A percentile compares a stretch with the other conserved stretches of the same genome.
These are phyloP conservation scores for Naganishia sp. DNA, from an alignment of 1,284 basidiomycete species.

Conservation along the genomic window DNA sequence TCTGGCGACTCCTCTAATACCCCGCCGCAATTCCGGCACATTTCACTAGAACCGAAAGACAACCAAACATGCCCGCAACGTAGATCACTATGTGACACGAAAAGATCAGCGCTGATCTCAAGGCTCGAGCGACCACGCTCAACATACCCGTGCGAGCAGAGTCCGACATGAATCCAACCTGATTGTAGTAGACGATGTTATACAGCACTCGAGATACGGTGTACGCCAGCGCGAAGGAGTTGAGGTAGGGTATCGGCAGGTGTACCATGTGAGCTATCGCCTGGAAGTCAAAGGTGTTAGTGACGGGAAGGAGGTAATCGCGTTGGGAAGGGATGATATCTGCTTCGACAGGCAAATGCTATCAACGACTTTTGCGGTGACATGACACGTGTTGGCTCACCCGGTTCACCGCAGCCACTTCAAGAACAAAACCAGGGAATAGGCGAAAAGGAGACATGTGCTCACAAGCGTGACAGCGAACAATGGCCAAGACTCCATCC, in stretches of 20 bases:
- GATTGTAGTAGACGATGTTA: constrained; percentile 28
- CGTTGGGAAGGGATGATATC: not conserved
- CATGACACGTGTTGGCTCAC: no score
- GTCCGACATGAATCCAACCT: constrained; percentile 26
- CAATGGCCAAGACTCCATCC: constrained; percentile 27
- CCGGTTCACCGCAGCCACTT: not conserved
- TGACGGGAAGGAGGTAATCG: not conserved
- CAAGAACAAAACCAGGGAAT: no score
- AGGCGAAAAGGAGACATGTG: not conserved
- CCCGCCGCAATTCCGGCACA: constrained; percentile 24
- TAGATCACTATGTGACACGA: constrained; percentile 9
- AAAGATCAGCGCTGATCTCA: not conserved
- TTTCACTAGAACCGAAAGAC: constrained; percentile 11
- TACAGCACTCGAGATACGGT: constrained; percentile 21
- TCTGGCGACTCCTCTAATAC: not conserved
- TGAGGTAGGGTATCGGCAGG: constrained; percentile 29
- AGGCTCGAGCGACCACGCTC: no score
- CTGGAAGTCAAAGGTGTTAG: not conserved
- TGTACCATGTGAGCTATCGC: constrained; percentile 11
- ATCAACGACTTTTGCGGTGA: not conserved
- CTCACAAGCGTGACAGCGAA: constrained; percentile 24
- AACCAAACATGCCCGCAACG: constrained; percentile 24
- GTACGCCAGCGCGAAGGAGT: constrained; percentile 30
- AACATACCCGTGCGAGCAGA: constrained; percentile 15
- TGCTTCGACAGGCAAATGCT: not conserved